These are phyloP conservation scores for Jatropha podagrica DNA, from an alignment of 441 rosid species.

Conservation along the genomic window DNA sequence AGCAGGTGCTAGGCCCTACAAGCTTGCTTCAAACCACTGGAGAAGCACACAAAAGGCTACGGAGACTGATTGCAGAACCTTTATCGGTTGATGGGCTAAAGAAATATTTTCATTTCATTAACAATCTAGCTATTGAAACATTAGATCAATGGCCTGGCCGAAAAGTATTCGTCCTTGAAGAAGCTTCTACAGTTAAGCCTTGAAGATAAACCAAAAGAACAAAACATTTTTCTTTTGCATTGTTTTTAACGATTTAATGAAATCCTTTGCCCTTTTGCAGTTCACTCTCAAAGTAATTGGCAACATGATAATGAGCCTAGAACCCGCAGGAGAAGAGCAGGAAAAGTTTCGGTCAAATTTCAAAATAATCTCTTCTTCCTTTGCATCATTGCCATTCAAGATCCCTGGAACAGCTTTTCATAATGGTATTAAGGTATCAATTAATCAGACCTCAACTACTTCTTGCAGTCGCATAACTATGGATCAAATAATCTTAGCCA, in stretches of 20 bases:
- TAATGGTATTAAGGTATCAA: conserved; percentile 50
- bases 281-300: conserved; percentile 67
- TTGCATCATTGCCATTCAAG: conserved; percentile 63
- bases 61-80: conserved; percentile 58
- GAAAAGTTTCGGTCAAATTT: conserved; percentile 59
- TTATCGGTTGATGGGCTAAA: conserved; percentile 60
- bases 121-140: conserved; percentile 44
- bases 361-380: conserved; percentile 60
- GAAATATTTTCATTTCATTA: conserved; percentile 59
- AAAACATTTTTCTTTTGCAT: not conserved
- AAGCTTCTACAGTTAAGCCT: conserved; percentile 60
- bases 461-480: not conserved
- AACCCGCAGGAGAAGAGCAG: conserved; percentile 58
- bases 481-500: not conserved
- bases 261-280: conserved; percentile 30
- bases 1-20: conserved; percentile 57
- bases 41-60: conserved; percentile 54
- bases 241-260: not conserved
- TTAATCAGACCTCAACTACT: not conserved
- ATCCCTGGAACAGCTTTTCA: conserved; percentile 65
- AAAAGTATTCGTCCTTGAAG: conserved; percentile 52
- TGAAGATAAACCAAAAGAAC: not conserved
- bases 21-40: conserved; percentile 66
- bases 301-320: conserved; percentile 73
- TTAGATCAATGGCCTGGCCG: conserved; percentile 49